Evolutionary conservation across 306 rosid species (phyloP), one percentile per base, ranked within the genome.

Genomic region (Acacia melanoxylon): DNA sequence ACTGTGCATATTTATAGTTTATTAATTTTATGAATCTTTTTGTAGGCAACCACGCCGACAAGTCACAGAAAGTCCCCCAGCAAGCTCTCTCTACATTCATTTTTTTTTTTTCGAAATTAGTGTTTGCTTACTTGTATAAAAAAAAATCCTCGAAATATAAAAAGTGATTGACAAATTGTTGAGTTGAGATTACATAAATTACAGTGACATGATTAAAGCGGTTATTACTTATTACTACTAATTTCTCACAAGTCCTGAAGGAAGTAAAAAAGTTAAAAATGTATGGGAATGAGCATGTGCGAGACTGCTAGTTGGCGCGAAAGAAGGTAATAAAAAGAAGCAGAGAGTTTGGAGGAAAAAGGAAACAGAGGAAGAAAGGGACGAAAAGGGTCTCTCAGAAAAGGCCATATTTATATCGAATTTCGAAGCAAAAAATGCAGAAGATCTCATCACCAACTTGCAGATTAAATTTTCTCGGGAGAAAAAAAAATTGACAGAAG

Each of bases 21-120:
- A 22, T 20, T 20, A 69, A 58, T 52, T 78, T 67, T 56, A 48
- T 73, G 77, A 83, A 68, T 77, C 88, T 78, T 88, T 89, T 86
- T 90, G 90, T 85, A 91, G 95, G 91, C 85, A 85, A 77, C 91
- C 88, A 88, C 80, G 84, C 92, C 94, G 93, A 90, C 97, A 93
- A 84, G 83, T 72, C 86, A 82, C 86, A 83, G 87, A 90, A 91
- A 91, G 90, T 84, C 67, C 37, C 35, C 90, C 83, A 81, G 74
- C 87, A 52, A 20, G n/a, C 81, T 83, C 82, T 85, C 79, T 84
- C 81, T 22, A 20, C 37, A 19, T 37, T 46, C 72, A 49, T 76
- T 75, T 81, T 86, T 16, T 61, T 72, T 61, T 81, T 83, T 2
- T n/a, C 19, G 24, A 14, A 14, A 52, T 52, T 27, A 17, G 33